Base-by-base conservation (phyloP, 139 green algal genomes). In the Tetradesmus lagerheimii region DNA sequence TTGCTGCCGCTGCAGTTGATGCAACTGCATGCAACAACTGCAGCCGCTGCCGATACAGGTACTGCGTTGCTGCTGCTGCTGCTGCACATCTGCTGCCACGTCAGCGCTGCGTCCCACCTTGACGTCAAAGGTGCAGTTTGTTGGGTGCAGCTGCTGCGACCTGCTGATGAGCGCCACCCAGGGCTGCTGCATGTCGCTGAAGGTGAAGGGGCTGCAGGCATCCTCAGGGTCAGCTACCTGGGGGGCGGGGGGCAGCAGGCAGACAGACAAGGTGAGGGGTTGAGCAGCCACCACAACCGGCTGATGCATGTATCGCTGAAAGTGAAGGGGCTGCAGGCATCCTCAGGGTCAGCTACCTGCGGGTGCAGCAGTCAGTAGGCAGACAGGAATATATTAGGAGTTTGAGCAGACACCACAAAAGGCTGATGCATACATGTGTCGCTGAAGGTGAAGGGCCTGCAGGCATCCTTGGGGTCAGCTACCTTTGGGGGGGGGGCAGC, bases 81-180 rank as follows among this genome's bases (percentile, higher is more conserved):
- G 67, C 77, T 53, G 39, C 25, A 80, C 38, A 38, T 50, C 12
- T 35, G 45, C 57, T 23, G 0, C 20, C 31, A 57, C 15, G 18
- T 35, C 15, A 82, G 18, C 20, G 57, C 57, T 64, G 39, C 41
- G 35, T 1, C 81, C 1, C 75, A 97, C 96, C 95, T 98, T 98
- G 80, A 96, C 77, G 41, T 98, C 96, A 86, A 98, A 98, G n/a
- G 94, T 97, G 92, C 96, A 98, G 87, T 91, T 91, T 37, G 78
- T 81, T 34, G 89, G 86, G 27, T 94, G 85, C 20, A 81, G 83
- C 53, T 91, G 78, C 89, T 98, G 94, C 18, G 93, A 91, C 18
- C 96, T 82, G 0, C 89, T 86, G 20, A 98, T 96, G 34, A 98
- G 91, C 2, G 96, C 94, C 25, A 98, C 89, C 96, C 96, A 97